Percentiles rank a stretch among this genome's conserved stretches.
Conservation (phyloP, 441 rosid genomes). For the Cnidoscolus chayamansa region DNA sequence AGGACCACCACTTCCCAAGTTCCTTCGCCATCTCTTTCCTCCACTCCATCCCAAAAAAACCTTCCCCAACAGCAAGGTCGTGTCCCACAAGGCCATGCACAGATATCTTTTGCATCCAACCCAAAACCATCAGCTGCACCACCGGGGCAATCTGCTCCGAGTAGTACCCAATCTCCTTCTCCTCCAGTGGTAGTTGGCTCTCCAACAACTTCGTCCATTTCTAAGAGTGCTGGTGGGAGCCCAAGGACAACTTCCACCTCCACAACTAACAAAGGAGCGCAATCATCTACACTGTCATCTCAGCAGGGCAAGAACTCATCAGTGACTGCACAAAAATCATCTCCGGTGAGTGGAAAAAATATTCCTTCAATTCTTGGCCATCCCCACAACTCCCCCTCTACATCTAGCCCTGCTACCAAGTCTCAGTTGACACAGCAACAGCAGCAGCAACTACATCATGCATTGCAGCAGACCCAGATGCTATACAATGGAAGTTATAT, state of each 20-base stretch:
- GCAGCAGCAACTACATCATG: slow-evolving; percentile 56
- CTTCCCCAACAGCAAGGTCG: slow-evolving; percentile 71
- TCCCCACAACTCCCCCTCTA: slow-evolving; percentile 43
- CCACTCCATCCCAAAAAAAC: slow-evolving; percentile 54
- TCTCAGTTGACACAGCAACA: slow-evolving; percentile 29
- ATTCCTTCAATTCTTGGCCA: slow-evolving; percentile 67
- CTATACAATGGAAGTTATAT: slow-evolving; percentile 44
- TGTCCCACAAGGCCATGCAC: slow-evolving; percentile 58
- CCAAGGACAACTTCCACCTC: slow-evolving; percentile 77
- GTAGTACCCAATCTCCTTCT: slow-evolving; percentile 53
- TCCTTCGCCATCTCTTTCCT: slow-evolving; percentile 52
- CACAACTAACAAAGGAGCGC: slow-evolving; percentile 62
- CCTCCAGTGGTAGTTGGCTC: slow-evolving; percentile 71
- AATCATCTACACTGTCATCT: slow-evolving; percentile 55
- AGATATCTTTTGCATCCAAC: slow-evolving; percentile 78
- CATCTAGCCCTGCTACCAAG: slow-evolving; percentile 48
- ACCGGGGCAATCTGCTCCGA: slow-evolving; percentile 57
- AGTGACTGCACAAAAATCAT: slow-evolving; percentile 46
- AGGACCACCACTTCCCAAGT: slow-evolving; percentile 50
- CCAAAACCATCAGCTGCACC: slow-evolving; percentile 47
- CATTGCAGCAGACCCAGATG: slow-evolving; percentile 55
- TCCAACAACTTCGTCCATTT: slow-evolving; percentile 76
- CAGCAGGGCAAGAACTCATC: slow-evolving; percentile 66
- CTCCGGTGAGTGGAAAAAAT: slow-evolving; percentile 61
- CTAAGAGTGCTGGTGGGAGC: slow-evolving; percentile 86